These are phyloP conservation scores for Colletotrichum coccodes DNA, from an alignment of 2,329 filamentous ascomycete species.

Conservation along the genomic window DNA sequence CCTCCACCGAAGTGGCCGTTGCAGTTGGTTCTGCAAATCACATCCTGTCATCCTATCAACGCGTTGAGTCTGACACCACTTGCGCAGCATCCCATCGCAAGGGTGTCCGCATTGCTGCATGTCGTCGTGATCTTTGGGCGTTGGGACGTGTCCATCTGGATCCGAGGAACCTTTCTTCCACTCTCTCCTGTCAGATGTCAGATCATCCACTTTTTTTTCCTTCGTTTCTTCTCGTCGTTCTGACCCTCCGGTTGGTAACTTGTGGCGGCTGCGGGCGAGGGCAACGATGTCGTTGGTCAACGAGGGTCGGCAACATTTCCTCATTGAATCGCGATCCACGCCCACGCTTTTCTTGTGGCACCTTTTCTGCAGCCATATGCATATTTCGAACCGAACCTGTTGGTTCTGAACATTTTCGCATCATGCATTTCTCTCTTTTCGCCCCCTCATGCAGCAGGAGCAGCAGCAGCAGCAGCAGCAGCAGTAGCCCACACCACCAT, in stretches of 20 bases:
- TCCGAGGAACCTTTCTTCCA: not conserved
- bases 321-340: not conserved
- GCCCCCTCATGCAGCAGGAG: slow-evolving; percentile 22
- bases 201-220: not conserved
- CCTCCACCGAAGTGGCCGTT: slow-evolving; percentile 7
- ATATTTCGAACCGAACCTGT: not conserved
- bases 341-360: not conserved
- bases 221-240: not conserved
- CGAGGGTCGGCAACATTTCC: not conserved
- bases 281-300: not conserved
- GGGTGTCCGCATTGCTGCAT: slow-evolving; percentile 15
- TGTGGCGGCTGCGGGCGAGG: not conserved
- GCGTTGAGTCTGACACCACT: not conserved
- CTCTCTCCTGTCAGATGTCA: slow-evolving; percentile 14
- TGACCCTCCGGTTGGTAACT: not conserved
- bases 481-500: not conserved
- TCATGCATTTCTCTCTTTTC: slow-evolving; percentile 1
- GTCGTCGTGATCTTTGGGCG: slow-evolving; percentile 5
- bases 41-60: slow-evolving; percentile 5
- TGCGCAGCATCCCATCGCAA: slow-evolving; percentile 10
- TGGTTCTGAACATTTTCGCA: slow-evolving; percentile 5
- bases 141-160: slow-evolving; percentile 11
- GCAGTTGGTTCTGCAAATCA: slow-evolving; percentile 14
- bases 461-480: slow-evolving; percentile 1
- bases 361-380: not conserved